phyloP scores from a whole-genome alignment of 2,329 filamentous ascomycete species.

The Trichoderma koningiopsis region DNA sequence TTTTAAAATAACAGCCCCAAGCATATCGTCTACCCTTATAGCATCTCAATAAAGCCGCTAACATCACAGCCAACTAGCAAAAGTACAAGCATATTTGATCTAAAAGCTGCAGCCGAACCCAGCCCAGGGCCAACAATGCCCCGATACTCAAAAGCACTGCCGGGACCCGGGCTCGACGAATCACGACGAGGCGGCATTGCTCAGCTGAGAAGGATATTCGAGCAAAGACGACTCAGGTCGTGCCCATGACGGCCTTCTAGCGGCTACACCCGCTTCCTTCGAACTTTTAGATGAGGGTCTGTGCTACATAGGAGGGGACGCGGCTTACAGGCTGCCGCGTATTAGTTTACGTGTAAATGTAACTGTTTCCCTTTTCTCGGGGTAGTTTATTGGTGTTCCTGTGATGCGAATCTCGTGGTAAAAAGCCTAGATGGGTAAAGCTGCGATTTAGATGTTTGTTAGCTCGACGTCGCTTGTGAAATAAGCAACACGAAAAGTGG shows the following conservation, averaged over 20 bases:
- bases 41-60: not conserved
- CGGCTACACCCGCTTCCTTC: not conserved
- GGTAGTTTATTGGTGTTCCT: not conserved
- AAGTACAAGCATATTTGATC: not conserved
- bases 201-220: not conserved
- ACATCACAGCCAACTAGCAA: too few species aligned
- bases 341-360: not conserved
- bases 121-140: not conserved
- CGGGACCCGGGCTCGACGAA: not conserved
- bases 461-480: not conserved
- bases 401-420: constrained; percentile 16
- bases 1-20: not conserved
- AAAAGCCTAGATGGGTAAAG: constrained; percentile 22
- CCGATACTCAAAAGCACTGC: constrained; percentile 1
- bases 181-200: not conserved
- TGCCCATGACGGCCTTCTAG: constrained; percentile 11
- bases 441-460: not conserved
- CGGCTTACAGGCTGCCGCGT: not conserved
- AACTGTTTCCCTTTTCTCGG: not conserved
- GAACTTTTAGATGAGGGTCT: not conserved
- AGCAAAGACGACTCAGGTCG: constrained; percentile 8
- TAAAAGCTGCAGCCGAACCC: not conserved
- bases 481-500: not conserved
- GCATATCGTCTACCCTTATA: not conserved
- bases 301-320: not conserved